Evolutionary conservation across 108 stramenopile genomes (phyloP).

Genomic region (Cyclotella atomus): DNA sequence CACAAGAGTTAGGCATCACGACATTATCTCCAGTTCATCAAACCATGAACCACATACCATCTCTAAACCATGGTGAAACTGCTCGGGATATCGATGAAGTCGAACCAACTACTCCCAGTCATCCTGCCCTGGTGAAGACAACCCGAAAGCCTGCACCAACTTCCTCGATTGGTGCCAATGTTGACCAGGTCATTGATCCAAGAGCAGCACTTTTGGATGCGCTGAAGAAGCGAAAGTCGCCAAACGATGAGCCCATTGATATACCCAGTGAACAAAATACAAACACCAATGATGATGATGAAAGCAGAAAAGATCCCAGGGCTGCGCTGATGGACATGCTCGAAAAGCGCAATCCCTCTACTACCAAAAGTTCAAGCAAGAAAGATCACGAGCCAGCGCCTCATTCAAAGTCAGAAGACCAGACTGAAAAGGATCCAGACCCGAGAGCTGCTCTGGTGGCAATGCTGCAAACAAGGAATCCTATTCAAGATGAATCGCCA

Average conservation of each 20-base stretch:
- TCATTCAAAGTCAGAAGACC: not conserved
- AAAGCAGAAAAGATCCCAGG: not conserved
- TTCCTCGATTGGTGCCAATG: not conserved
- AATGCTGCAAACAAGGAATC: not conserved
- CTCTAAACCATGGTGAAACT: not conserved
- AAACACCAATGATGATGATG: not conserved
- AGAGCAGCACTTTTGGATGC: not conserved
- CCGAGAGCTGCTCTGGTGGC: conserved; percentile 2
- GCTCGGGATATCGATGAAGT: not conserved
- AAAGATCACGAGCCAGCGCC: not conserved
- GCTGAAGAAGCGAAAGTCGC: not conserved
- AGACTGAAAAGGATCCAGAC: not conserved
- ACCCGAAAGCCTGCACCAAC: not conserved
- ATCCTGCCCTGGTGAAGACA: no score
- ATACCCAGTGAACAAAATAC: not conserved
- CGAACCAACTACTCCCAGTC: not conserved
- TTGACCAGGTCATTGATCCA: no score
- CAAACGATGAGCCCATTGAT: not conserved
- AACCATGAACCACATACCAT: not conserved
- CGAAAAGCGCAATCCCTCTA: not conserved
- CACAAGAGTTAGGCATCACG: no score
- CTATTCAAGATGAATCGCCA: not conserved
- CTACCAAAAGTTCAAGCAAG: not conserved
- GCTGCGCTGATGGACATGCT: conserved; percentile 1
- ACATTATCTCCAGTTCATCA: not conserved